Base-by-base conservation (phyloP, 495 filamentous ascomycete genomes). In the Aspergillus mulundensis region DNA sequence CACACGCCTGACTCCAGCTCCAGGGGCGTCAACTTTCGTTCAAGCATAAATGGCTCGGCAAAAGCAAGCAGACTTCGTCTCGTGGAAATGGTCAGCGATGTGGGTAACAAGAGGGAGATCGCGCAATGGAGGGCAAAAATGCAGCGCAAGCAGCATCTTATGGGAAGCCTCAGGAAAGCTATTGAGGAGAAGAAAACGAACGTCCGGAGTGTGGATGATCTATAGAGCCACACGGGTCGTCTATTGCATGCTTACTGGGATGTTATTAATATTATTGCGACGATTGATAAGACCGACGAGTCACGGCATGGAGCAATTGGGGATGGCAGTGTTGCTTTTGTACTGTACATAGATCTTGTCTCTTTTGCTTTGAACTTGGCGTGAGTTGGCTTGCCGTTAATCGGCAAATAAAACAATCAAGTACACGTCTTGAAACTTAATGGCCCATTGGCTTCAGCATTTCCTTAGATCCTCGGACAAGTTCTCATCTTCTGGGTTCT, bases 91-190 rank as follows among this genome's bases (percentile, higher is more conserved):
- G 66, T 50, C 50, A 70, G 54, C 42, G 59, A 70, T 59, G 51
- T 75, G 57, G 51, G 72, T 68, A 61, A 71, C 75, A 63, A 66
- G 70, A 68, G 85, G 74, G 80, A 91, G 70, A 72, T 65, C 70
- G 56, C 79, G 61, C 66, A 76, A 64, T 78, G 85, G 79, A 81
- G 78, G 65, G 74, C 73, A 24, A 87, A 82, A 61, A 66, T 70
- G 30, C 69, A 76, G 57, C 80, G 76, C 59, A 75, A 84, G 53
- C 78, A 77, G 58, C 78, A 75, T 15, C 68, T 87, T 44, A 69
- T 83, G 34, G 77, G 51, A 3, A 71, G 65, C 42, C 52, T 78
- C 60, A 77, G 72, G 58, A 60, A 63, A 38, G 73, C 70, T 0
- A 69, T 78, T 54, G 70, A 61, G 7, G 69, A 67, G 54, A 75